These are phyloP conservation scores for Aureobasidium sp. DNA, from an alignment of 2,329 filamentous ascomycete species.

Conservation along the genomic window DNA sequence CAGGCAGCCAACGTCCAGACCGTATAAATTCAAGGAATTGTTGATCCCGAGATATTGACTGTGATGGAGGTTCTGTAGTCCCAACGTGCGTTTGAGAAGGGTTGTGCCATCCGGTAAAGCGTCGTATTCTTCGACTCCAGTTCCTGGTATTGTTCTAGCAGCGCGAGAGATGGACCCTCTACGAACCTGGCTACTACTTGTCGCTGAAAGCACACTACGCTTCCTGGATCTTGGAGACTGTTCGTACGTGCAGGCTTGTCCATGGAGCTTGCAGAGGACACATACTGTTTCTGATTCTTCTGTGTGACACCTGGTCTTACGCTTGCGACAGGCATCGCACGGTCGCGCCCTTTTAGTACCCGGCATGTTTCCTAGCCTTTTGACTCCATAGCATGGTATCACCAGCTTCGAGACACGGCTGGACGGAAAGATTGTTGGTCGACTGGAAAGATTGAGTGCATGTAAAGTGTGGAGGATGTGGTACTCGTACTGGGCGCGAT, in stretches of 20 bases:
- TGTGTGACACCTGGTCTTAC: slow-evolving; percentile 32
- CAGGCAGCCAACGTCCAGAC: too few relatives aligned
- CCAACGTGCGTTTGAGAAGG: slow-evolving; percentile 69
- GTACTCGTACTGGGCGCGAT: too few relatives aligned
- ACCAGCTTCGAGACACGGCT: too few relatives aligned
- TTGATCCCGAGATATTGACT: too few relatives aligned
- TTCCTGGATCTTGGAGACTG: slow-evolving; percentile 43
- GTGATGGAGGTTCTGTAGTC: slow-evolving; percentile 35
- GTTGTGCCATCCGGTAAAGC: slow-evolving; percentile 74
- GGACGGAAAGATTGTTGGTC: too few relatives aligned
- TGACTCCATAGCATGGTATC: too few relatives aligned
- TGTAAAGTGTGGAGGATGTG: too few relatives aligned
- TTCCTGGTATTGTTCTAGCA: slow-evolving; percentile 20
- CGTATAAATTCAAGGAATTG: too few relatives aligned
- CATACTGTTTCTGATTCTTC: slow-evolving; percentile 28
- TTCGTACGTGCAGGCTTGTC: slow-evolving; percentile 81
- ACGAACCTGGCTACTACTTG: slow-evolving; percentile 19
- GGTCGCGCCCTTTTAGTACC: too few relatives aligned
- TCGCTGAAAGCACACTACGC: too few relatives aligned
- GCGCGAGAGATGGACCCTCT: slow-evolving; percentile 19
- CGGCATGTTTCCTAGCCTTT: too few relatives aligned
- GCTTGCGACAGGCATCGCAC: slow-evolving; percentile 26
- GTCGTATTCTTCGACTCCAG: slow-evolving; percentile 72
- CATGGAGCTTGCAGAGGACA: slow-evolving; percentile 65
- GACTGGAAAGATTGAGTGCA: too few relatives aligned